Base-by-base conservation (phyloP, 225 moss, liverwort and hornwort genomes). In the Marchantia paleacea region DNA sequence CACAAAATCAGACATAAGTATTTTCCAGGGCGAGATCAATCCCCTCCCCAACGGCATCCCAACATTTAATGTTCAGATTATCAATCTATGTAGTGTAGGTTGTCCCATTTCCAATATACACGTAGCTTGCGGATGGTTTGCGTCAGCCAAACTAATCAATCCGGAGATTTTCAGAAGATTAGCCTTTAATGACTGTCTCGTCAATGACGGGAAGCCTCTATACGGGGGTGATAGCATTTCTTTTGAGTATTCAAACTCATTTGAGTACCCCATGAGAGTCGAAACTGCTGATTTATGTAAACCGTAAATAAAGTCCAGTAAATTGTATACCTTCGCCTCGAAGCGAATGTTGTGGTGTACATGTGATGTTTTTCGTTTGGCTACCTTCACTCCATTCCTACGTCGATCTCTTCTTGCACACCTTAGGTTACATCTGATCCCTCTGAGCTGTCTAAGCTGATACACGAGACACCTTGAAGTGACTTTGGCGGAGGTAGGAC, bases 31-130 rank as follows among this genome's bases (percentile, higher is more conserved):
- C 75, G 85, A 82, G 62, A 15, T 79, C 60, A 79, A 71, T 55
- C 85, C 79, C 12, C 85, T 85, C 67, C 85, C 85, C n/a, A 85
- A 79, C 78, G 85, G 85, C 70, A 82, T 85, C 39, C 85, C 85
- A 64, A 85, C 82, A 51, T 85, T 79, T 66, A 82, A 60, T 72
- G 85, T 85, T 6, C 82, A 82, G 79, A 82, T 85, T 64, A 82
- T 82, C 25, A 85, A 85, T 66, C 25, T 79, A 25, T 85, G 85
- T 26, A 79, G 64, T 9, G 25, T 79, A 79, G 79, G 61, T 11
- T 85, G 85, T 28, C 61, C 85, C 18, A 71, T 80, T 12, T 61
- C 62, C 3, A 73, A 65, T 18, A 79, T 85, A 39, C 85, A 85
- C 12, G 75, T 85, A 14, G 75, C 85, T 64, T 85, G 85, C 54